phyloP scores from a whole-genome alignment of 192 early-diverging fungal species.

The Linnemannia zychae region DNA sequence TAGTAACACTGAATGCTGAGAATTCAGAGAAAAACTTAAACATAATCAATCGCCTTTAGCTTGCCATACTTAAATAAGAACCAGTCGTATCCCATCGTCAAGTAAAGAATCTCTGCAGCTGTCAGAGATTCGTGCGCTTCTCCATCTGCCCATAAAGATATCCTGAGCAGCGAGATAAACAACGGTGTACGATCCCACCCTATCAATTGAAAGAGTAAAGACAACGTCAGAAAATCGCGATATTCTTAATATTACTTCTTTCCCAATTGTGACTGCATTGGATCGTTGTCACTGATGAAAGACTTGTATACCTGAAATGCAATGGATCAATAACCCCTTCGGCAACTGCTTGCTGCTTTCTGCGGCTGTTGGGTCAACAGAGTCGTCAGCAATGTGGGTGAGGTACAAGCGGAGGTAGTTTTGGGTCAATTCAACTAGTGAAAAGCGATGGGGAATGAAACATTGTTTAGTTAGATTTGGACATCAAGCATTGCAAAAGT shows the following conservation, averaged over 20 bases:
- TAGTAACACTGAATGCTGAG: background rate
- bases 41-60: background rate
- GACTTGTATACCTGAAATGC: slow-evolving; percentile 33
- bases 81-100: slow-evolving; percentile 59
- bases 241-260: background rate
- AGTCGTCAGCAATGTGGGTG: slow-evolving; percentile 49
- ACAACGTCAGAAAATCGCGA: too few species aligned
- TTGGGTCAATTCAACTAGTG: slow-evolving; percentile 50
- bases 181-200: slow-evolving; percentile 57
- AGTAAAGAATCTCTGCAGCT: slow-evolving; percentile 54
- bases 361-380: background rate
- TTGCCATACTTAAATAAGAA: slow-evolving; percentile 52
- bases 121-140: slow-evolving; percentile 52
- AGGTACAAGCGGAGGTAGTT: slow-evolving; percentile 55
- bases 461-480: background rate
- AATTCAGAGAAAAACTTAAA: background rate
- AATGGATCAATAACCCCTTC: slow-evolving; percentile 46
- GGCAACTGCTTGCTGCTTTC: background rate
- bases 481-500: background rate
- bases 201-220: background rate
- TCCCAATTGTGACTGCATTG: background rate
- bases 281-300: background rate
- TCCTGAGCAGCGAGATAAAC: slow-evolving; percentile 49
- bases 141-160: slow-evolving; percentile 56
- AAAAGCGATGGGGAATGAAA: background rate